Percentiles rank a stretch among this genome's conserved stretches.
phyloP scores from a whole-genome alignment of 2,329 filamentous ascomycete genomes.

The Talaromyces islandicus region DNA sequence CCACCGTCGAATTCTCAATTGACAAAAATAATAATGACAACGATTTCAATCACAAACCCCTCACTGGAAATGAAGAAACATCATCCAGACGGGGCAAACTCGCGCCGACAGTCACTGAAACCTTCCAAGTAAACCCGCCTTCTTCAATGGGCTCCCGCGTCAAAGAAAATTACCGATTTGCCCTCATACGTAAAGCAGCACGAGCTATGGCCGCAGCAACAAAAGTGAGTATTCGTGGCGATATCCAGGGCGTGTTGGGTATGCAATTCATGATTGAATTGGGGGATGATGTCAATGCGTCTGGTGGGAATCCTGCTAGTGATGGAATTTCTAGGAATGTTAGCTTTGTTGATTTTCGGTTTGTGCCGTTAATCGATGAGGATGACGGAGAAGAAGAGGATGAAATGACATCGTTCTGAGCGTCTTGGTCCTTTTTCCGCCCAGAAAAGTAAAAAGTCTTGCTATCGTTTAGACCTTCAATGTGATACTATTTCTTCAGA shows the following conservation, averaged over 20 bases:
- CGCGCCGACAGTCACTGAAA: constrained; percentile 43
- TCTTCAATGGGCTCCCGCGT: constrained; percentile 55
- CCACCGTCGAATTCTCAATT: constrained; percentile 55
- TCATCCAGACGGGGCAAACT: constrained; percentile 27
- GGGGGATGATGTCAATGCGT: constrained; percentile 39
- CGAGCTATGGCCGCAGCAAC: constrained; percentile 90
- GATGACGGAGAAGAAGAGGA: constrained; percentile 20
- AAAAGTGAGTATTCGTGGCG: constrained; percentile 86
- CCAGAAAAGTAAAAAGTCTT: not conserved
- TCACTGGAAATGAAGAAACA: constrained; percentile 32
- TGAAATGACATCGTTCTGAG: not conserved
- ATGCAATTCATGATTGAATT: constrained; percentile 95
- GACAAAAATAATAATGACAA: constrained; percentile 29
- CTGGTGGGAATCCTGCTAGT: constrained; percentile 17
- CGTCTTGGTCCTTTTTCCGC: not conserved
- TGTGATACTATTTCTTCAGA: not conserved
- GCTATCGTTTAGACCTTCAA: not conserved
- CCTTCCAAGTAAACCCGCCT: constrained; percentile 52
- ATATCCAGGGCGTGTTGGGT: constrained; percentile 83
- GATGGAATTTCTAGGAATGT: constrained; percentile 21
- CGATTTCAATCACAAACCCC: constrained; percentile 24
- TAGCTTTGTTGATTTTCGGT: constrained; percentile 44
- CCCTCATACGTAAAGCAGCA: constrained; percentile 74
- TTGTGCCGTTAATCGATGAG: constrained; percentile 41
- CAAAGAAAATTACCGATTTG: constrained; percentile 78